phyloP scores from a whole-genome alignment of 371 early-diverging fungal species.

The Blakeslea trispora region DNA sequence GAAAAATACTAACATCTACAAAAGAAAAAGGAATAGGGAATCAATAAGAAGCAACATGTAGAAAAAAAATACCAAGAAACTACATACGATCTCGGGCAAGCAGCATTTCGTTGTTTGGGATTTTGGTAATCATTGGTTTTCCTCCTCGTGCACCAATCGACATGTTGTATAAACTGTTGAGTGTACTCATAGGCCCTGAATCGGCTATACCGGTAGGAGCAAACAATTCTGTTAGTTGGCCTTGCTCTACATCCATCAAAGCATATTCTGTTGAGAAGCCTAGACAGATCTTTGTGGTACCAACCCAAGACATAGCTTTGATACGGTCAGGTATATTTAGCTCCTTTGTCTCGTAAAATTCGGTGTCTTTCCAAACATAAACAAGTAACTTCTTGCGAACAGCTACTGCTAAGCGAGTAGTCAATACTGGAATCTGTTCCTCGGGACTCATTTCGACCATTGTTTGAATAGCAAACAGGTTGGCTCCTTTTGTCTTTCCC shows the following conservation, averaged over 20 bases:
- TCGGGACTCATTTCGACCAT: conserved; percentile 63
- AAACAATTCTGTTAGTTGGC: conserved; percentile 54
- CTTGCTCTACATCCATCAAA: conserved; percentile 65
- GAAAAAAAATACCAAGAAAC: background rate
- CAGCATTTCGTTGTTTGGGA: conserved; percentile 76
- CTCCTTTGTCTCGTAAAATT: conserved; percentile 69
- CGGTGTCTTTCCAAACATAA: conserved; percentile 80
- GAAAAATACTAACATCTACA: conserved; percentile 69
- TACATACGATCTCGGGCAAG: conserved; percentile 70
- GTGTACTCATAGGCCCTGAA: conserved; percentile 46
- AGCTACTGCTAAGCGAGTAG: conserved; percentile 79
- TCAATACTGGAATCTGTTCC: conserved; percentile 69
- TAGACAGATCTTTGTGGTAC: conserved; percentile 63
- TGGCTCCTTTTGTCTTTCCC: conserved; percentile 73
- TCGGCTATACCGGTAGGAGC: conserved; percentile 43
- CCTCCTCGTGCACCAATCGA: conserved; percentile 63
- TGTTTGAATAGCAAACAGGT: conserved; percentile 73
- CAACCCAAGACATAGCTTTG: conserved; percentile 72
- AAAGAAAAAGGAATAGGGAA: too few relatives aligned
- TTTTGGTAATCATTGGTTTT: conserved; percentile 66
- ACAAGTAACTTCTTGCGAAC: conserved; percentile 69
- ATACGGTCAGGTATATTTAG: conserved; percentile 65
- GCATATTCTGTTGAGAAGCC: conserved; percentile 71
- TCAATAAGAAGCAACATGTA: background rate
- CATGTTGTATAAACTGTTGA: conserved; percentile 54